Evolutionary conservation across 495 filamentous ascomycete genomes (phyloP), one percentile per base, ranked within the genome.

Genomic region (Hypomontagnella submonticulosa): DNA sequence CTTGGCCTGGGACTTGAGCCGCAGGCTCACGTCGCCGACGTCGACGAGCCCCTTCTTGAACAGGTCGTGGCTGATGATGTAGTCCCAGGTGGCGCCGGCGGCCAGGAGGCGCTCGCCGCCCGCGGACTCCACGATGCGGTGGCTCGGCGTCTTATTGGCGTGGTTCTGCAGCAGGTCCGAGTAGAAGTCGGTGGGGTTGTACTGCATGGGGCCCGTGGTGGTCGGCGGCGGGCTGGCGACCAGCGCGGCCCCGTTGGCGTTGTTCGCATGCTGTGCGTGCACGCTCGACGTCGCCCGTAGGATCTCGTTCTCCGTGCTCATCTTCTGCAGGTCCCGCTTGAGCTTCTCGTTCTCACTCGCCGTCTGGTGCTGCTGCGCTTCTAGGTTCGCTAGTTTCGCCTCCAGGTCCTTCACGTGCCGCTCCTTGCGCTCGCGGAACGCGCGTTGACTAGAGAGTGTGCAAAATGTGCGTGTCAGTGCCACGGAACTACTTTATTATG

Each of bases 401-500:
- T 98, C 94, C 30, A 98, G 89, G 54, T 97, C 92, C 73, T 91
- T 91, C 47, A 97, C 92, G 69, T 96, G 93, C 41, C 89, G 87
- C 73, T 97, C 95, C 77, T 97, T 99, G 64, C 95, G 90, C 75
- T 99, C 95, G 57, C 95, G 92, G 75, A 97, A 99, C 44, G 95
- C 95, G 71, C 95, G 89, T 80, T 99, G 95, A 32, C 94, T 97
- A 58, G 8, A 59, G 0, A 42, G 0, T 46, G 27, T 4, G 19
- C 6, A 6, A 27, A 3, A 34, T 1, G 8, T 3, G n/a, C n/a
- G 11, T 42, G 62, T 75, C 63, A 68, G 67, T 43, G 15, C 54
- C 47, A 33, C 3, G 11, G 4, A 15, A 9, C 34, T 12, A 20
- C 33, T 44, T 13, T 6, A 6, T n/a, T 27, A 27, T 27, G 23